A percentile compares a stretch with the other conserved stretches of the same genome.
Evolutionary conservation across 805 yeast genomes (phyloP).

Genomic region (Ogataea angusta): DNA sequence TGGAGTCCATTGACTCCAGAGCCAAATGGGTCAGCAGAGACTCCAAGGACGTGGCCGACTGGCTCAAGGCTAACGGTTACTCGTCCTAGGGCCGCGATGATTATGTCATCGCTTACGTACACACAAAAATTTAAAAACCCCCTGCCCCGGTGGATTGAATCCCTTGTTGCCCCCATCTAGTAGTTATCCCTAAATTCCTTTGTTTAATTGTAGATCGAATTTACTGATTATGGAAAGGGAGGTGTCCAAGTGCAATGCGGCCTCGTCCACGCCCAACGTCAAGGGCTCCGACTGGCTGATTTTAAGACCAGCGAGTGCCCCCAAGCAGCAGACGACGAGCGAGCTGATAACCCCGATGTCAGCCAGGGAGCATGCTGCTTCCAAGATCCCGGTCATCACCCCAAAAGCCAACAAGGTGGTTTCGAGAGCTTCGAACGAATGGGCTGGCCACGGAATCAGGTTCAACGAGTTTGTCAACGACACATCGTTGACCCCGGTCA

Average conservation of each 20-base stretch:
- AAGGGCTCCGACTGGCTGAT: neutral
- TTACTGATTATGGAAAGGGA: neutral
- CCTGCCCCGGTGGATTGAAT: neutral
- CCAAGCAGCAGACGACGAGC: neutral
- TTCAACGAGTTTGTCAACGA: conserved; percentile 14
- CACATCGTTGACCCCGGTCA: conserved; percentile 15
- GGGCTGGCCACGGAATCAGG: conserved; percentile 10
- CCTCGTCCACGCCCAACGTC: neutral
- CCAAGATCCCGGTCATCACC: conserved; percentile 14
- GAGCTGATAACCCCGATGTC: conserved; percentile 14
- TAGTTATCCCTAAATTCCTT: neutral
- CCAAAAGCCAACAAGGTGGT: conserved; percentile 21
- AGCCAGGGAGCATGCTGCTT: conserved; percentile 1
- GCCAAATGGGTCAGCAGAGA: conserved; percentile 57
- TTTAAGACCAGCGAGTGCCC: conserved; percentile 1
- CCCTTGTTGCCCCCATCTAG: conserved; percentile 1
- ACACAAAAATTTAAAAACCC: neutral
- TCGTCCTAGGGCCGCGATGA: conserved; percentile 6
- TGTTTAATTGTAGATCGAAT: neutral
- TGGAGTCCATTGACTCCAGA: conserved; percentile 54
- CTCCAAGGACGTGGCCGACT: conserved; percentile 39
- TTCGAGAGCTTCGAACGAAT: conserved; percentile 11
- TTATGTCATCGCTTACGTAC: conserved; percentile 1
- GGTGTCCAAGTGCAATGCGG: neutral
- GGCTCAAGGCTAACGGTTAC: conserved; percentile 38